Percentiles rank a stretch among this genome's conserved stretches.
Conservation (phyloP, 2,329 filamentous ascomycete genomes). For the Phialophora tarda region DNA sequence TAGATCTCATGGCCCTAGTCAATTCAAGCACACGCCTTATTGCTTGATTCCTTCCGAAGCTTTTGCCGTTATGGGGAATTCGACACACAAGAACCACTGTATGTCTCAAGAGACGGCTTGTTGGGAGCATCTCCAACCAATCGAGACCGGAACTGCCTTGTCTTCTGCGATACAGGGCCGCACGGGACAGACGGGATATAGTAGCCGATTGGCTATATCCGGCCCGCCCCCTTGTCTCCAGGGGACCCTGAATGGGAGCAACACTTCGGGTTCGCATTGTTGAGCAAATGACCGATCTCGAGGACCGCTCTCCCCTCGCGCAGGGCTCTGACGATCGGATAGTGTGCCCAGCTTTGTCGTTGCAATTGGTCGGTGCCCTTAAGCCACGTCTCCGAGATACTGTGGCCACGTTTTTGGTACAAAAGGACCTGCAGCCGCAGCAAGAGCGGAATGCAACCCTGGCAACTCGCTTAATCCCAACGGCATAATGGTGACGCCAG, state of each 20-base stretch:
- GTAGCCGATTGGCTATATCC: background rate
- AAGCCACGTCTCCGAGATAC: background rate
- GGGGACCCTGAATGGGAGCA: background rate
- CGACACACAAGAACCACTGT: background rate
- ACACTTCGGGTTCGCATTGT: background rate
- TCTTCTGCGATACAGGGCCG: background rate
- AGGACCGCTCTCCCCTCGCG: background rate
- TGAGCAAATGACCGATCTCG: background rate
- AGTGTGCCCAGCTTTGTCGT: background rate
- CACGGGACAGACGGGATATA: background rate
- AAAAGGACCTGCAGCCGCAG: background rate
- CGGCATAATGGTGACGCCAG: constrained; percentile 1
- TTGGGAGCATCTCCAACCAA: background rate
- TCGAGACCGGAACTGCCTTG: background rate
- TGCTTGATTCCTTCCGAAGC: background rate
- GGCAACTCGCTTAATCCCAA: background rate
- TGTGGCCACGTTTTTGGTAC: background rate
- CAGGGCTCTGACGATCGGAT: background rate
- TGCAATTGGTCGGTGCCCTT: background rate
- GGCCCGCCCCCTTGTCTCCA: background rate
- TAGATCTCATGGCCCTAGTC: background rate
- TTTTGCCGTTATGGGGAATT: background rate
- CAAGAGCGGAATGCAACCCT: background rate
- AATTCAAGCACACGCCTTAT: background rate
- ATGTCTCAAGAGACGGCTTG: background rate